A percentile compares a stretch with the other conserved stretches of the same genome.
Evolutionary conservation across 495 filamentous ascomycete genomes (phyloP).

Genomic region (Penicillium salamii): DNA sequence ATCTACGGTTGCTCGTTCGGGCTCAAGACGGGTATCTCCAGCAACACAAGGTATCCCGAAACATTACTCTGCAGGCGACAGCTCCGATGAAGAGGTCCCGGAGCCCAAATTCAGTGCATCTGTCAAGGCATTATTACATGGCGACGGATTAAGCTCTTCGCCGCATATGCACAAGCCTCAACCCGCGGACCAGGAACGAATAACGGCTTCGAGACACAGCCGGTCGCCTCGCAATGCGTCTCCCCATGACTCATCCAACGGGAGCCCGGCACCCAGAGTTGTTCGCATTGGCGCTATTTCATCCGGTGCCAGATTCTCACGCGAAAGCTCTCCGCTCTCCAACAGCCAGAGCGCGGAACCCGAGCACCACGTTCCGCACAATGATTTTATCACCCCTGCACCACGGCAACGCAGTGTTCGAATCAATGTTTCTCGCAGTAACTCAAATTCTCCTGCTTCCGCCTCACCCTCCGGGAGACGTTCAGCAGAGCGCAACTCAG

Average conservation of each 20-base stretch:
- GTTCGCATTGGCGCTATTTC: conserved; percentile 57
- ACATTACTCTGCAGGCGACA: conserved; percentile 56
- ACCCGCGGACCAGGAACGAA: conserved; percentile 27
- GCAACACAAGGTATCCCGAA: conserved; percentile 25
- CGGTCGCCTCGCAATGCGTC: conserved; percentile 38
- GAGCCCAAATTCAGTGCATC: conserved; percentile 79
- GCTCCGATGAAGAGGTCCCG: conserved; percentile 70
- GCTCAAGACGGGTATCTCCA: conserved; percentile 42
- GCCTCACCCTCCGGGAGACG: conserved; percentile 39
- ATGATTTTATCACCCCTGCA: conserved; percentile 66
- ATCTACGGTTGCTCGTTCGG: conserved; percentile 39
- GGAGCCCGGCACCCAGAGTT: conserved; percentile 48
- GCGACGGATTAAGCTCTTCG: conserved; percentile 55
- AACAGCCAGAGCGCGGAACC: conserved; percentile 32
- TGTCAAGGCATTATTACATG: conserved; percentile 71
- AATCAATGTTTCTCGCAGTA: conserved; percentile 46
- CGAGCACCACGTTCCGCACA: conserved; percentile 23
- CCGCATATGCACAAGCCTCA: conserved; percentile 44
- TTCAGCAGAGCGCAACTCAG: conserved; percentile 33
- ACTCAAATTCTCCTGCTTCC: conserved; percentile 37
- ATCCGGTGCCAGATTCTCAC: conserved; percentile 30
- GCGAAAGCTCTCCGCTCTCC: conserved; percentile 35
- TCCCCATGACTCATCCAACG: conserved; percentile 38
- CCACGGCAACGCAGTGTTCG: conserved; percentile 62
- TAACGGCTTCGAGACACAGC: conserved; percentile 29